Evolutionary conservation across 2,329 filamentous ascomycete genomes (phyloP), one percentile per base, ranked within the genome.

Genomic region (Fusarium oxysporum): DNA sequence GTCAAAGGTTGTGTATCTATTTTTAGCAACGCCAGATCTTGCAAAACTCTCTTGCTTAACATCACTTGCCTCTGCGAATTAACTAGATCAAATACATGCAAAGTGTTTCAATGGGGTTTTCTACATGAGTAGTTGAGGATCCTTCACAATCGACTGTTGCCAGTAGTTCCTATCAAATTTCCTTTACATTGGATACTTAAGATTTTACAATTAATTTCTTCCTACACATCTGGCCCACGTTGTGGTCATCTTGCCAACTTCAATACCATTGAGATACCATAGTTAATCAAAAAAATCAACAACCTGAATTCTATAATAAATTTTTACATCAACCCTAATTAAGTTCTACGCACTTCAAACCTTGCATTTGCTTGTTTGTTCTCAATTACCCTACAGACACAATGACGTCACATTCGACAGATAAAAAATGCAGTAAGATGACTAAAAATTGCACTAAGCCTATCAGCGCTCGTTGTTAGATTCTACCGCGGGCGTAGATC

Each of bases 241-340:
- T 7, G 6, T 4, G 11, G 14, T 4, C 12, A 33, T 33, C 6
- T 16, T 43, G 6, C 41, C 1, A 43, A n/a, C 14, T 16, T 17
- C 4, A 9, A 9, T 19, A 19, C 14, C n/a, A 17, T 2, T 7
- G 25, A 25, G 1, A 19, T 4, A 5, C 11, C 23, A 19, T 8
- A 25, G 12, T 19, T 3, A 19, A 44, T 2, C 5, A 8, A 44
- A 8, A 8, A 2, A 3, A 2, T 5, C 0, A 17, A 25, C 6
- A 25, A 4, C 16, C 25, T 16, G 8, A 19, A 19, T 8, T 23
- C 41, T 44, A 3, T 19, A 28, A 47, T 14, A 28, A 21, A 14
- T 3, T 45, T 14, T 10, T 4, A 10, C 23, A 6, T 23, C 14
- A 6, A 43, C 13, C 4, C n/a, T 17, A 14, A 10, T 23, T 43